A percentile compares a stretch with the other conserved stretches of the same genome.
Evolutionary conservation across 2,329 filamentous ascomycete genomes (phyloP).

Genomic region (Curvularia hawaiiensis): DNA sequence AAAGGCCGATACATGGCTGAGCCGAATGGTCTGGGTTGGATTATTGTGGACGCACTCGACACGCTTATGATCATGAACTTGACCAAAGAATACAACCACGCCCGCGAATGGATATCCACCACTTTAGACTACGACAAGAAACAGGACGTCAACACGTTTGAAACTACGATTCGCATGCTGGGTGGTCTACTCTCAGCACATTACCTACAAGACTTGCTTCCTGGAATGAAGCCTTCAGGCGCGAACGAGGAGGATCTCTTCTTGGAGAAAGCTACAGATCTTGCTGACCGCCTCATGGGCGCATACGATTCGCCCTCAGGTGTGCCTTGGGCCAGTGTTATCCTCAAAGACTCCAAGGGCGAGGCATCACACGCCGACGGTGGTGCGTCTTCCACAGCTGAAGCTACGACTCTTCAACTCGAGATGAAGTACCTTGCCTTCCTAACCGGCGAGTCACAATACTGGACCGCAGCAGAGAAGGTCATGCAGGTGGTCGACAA

Average conservation of each 20-base stretch:
- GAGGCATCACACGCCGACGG: conserved; percentile 81
- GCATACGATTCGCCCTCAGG: conserved; percentile 89
- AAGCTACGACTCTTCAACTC: conserved; percentile 89
- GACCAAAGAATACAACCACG: conserved; percentile 81
- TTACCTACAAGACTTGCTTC: conserved; percentile 86
- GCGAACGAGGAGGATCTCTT: conserved; percentile 86
- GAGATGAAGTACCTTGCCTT: conserved; percentile 98
- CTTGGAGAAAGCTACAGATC: conserved; percentile 91
- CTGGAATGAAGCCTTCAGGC: conserved; percentile 76
- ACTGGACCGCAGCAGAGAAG: conserved; percentile 90
- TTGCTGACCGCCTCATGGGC: conserved; percentile 83
- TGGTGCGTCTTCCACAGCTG: conserved; percentile 91
- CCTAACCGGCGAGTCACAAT: conserved; percentile 87
- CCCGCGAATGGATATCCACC: conserved; percentile 85
- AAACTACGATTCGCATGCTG: conserved; percentile 97
- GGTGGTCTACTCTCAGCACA: conserved; percentile 92
- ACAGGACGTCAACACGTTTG: conserved; percentile 96
- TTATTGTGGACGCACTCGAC: conserved; percentile 94
- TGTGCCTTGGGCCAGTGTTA: conserved; percentile 88
- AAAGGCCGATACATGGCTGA: conserved; percentile 80
- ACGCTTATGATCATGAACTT: conserved; percentile 99
- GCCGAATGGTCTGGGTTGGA: conserved; percentile 89
- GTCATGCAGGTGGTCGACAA: conserved; percentile 91
- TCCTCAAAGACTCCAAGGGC: conserved; percentile 76
- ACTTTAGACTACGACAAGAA: conserved; percentile 86